phyloP scores from a whole-genome alignment of 148 eudicot species.

The Rhododendron ovatum region DNA sequence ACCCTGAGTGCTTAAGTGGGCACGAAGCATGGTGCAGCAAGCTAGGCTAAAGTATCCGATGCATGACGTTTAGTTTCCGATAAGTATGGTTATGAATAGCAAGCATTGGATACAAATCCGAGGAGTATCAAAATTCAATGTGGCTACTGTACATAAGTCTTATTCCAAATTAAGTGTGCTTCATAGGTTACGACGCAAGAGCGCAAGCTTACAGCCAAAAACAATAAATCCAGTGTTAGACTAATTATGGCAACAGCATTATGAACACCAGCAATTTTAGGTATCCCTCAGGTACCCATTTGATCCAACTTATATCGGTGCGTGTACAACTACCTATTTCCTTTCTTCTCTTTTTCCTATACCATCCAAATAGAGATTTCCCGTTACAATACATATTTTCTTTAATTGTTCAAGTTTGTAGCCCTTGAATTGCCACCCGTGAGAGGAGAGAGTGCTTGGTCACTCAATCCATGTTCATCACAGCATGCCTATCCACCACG shows the following conservation, averaged over 20 bases:
- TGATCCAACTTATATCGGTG: not conserved
- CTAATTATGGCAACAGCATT: not conserved
- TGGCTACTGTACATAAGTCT: not conserved
- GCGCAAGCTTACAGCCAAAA: no score
- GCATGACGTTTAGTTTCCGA: not conserved
- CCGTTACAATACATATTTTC: not conserved
- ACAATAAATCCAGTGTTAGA: not conserved
- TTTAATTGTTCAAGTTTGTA: not conserved
- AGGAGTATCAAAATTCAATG: no score
- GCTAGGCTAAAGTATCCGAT: not conserved
- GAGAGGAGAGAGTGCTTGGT: conserved; percentile 73
- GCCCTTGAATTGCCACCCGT: not conserved
- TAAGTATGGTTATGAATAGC: not conserved
- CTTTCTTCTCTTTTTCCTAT: not conserved
- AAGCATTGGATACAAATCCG: not conserved
- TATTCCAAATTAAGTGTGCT: not conserved
- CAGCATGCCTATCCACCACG: conserved; percentile 73
- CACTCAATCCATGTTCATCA: conserved; percentile 63
- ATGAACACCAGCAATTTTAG: not conserved
- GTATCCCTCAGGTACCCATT: not conserved
- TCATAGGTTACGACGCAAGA: not conserved
- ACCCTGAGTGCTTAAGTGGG: no score
- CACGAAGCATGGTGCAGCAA: not conserved
- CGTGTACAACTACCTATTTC: not conserved
- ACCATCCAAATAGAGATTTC: not conserved